Base-by-base conservation (phyloP, 352 stramenopile genomes). In the Phytopythium cucurbitacearum region DNA sequence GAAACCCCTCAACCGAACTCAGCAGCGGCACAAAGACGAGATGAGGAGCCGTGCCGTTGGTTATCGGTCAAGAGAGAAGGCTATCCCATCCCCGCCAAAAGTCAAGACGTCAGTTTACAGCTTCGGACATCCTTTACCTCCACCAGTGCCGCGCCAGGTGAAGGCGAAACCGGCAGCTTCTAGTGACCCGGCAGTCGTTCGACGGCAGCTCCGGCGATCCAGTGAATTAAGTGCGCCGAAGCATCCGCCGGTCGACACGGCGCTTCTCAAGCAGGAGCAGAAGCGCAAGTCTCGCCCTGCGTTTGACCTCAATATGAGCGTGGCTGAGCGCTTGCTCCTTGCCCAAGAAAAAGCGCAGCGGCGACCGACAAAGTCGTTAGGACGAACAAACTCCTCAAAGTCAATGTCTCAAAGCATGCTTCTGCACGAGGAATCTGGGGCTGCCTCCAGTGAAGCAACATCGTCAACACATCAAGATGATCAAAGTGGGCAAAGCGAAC, bases 21-120 rank as follows among this genome's bases (percentile, higher is more conserved):
- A 87, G 32, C 83, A 93, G 40, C 72, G 76, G 9, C 67, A 85
- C 35, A 82, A 77, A 45, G 83, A 93, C 35, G 80, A 89, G 54
- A 56, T 85, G 3, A 67, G 83, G 45, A 89, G 77, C 53, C 73
- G 70, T n/a, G 71, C 73, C 4, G 54, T 88, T 21, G 72, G 62
- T 0, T 82, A 81, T 47, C 73, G 78, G 15, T 87, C 80, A 2
- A 71, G 80, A 48, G 64, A 53, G 11, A 91, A 91, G 52, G 77
- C 76, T 6, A 67, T 75, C 3, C 73, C 76, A 1, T 88, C 77
- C 0, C 77, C 77, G 7, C 53, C 59, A 0, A 82, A 76, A 45
- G 6, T 62, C 3, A 88, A 86, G 49, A 59, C 56, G 1, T 88
- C 80, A 0, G 64, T 65, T 8, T 89, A 69, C 40, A 63, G 53